Evolutionary conservation across 805 yeast species (phyloP).

Genomic region (Nakazawaea wickerhamii): DNA sequence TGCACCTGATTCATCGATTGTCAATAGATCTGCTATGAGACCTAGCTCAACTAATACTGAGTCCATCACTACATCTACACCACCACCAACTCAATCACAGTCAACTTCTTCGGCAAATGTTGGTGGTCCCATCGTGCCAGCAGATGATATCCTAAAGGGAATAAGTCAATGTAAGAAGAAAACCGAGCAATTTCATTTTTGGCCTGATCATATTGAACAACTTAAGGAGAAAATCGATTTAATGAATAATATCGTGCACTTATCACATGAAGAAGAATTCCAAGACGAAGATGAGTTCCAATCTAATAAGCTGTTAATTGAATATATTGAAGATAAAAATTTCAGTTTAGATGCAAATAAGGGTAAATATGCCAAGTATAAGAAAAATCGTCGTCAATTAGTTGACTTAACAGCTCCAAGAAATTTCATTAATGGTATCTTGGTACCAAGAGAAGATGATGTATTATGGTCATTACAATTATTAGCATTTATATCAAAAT

Average conservation of each 20-base stretch:
- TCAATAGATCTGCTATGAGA: neutral
- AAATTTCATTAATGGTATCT: conserved; percentile 56
- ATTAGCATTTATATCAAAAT: conserved; percentile 88
- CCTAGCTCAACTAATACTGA: neutral
- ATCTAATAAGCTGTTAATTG: conserved; percentile 2
- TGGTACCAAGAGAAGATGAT: conserved; percentile 91
- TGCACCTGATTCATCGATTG: neutral
- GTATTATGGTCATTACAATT: conserved; percentile 90
- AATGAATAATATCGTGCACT: conserved; percentile 4
- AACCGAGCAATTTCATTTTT: conserved; percentile 3
- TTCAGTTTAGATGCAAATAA: conserved; percentile 6
- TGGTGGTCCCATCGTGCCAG: neutral
- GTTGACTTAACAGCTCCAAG: conserved; percentile 35
- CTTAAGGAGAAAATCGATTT: conserved; percentile 10
- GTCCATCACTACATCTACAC: neutral
- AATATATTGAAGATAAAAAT: conserved; percentile 9
- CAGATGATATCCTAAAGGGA: conserved; percentile 1
- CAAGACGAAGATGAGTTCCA: neutral
- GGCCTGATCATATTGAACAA: conserved; percentile 9
- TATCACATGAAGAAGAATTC: neutral
- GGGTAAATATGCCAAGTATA: conserved; percentile 9
- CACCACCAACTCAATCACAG: neutral
- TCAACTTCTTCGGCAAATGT: neutral
- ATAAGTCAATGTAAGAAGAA: neutral
- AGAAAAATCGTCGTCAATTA: conserved; percentile 10